These are phyloP conservation scores for Telfairia occidentalis DNA, from an alignment of 331 rosid species.

Conservation along the genomic window DNA sequence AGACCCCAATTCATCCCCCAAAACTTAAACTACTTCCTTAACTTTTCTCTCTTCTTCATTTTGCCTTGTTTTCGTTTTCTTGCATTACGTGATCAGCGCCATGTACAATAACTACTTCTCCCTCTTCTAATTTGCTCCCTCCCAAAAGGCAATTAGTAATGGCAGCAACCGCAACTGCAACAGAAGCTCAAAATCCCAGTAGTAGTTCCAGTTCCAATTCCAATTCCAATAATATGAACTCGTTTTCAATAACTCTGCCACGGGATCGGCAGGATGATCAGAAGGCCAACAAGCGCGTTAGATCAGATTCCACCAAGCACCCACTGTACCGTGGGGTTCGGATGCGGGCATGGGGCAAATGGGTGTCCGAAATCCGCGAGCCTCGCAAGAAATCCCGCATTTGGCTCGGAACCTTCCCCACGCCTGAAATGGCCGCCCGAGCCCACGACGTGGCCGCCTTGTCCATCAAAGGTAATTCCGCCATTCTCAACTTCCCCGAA, in stretches of 20 bases:
- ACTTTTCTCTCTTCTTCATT: background rate
- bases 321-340: constrained; percentile 32
- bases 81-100: no score
- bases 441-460: constrained; percentile 42
- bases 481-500: constrained; percentile 29
- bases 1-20: background rate
- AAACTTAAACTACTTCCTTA: background rate
- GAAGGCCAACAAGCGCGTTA: background rate
- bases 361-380: constrained; percentile 38
- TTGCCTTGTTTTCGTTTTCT: background rate
- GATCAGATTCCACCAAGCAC: constrained; percentile 21
- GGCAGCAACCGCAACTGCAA: background rate
- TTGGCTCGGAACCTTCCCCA: constrained; percentile 41
- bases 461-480: constrained; percentile 29
- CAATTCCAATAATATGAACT: background rate
- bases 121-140: no score
- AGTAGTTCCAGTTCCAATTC: no score
- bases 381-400: constrained; percentile 36
- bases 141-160: no score
- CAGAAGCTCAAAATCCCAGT: background rate
- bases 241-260: no score
- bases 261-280: no score
- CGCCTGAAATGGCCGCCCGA: constrained; percentile 44
- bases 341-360: constrained; percentile 24
- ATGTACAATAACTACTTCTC: no score